These are phyloP conservation scores for Telfairia occidentalis DNA, from an alignment of 331 rosid species.

Conservation along the genomic window DNA sequence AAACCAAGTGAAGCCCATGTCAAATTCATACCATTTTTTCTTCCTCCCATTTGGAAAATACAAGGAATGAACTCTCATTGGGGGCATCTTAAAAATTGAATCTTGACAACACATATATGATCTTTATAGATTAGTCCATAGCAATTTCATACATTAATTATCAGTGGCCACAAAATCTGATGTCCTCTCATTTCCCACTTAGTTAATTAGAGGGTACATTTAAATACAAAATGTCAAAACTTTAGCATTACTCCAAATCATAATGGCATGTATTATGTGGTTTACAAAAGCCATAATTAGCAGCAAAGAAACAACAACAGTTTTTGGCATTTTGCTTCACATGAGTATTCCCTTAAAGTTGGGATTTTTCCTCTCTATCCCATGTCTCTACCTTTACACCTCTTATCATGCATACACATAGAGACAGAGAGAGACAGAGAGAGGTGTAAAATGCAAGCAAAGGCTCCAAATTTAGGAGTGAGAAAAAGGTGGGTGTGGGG, in stretches of 20 bases:
- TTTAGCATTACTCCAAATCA: conserved; percentile 8
- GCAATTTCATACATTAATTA: conserved; percentile 1
- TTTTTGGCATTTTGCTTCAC: conserved; percentile 42
- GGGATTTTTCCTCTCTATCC: conserved; percentile 22
- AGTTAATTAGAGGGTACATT: no score
- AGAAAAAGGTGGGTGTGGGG: conserved; percentile 35
- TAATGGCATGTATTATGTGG: conserved; percentile 24
- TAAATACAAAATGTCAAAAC: not conserved
- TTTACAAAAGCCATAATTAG: conserved; percentile 50
- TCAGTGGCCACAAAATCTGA: not conserved
- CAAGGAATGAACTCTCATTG: not conserved
- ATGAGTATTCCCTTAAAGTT: conserved; percentile 45
- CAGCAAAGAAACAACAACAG: conserved; percentile 25
- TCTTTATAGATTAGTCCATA: not conserved
- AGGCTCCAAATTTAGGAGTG: conserved; percentile 52
- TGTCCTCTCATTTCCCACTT: not conserved
- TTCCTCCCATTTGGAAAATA: not conserved
- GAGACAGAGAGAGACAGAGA: conserved; percentile 11
- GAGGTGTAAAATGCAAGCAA: conserved; percentile 88
- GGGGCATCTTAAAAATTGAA: not conserved
- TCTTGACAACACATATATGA: not conserved
- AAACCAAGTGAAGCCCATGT: not conserved
- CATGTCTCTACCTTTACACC: conserved; percentile 44
- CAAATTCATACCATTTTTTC: not conserved
- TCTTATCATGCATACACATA: conserved; percentile 35